Evolutionary conservation across 495 filamentous ascomycete genomes (phyloP).

Genomic region (Bryoglossum gracile): DNA sequence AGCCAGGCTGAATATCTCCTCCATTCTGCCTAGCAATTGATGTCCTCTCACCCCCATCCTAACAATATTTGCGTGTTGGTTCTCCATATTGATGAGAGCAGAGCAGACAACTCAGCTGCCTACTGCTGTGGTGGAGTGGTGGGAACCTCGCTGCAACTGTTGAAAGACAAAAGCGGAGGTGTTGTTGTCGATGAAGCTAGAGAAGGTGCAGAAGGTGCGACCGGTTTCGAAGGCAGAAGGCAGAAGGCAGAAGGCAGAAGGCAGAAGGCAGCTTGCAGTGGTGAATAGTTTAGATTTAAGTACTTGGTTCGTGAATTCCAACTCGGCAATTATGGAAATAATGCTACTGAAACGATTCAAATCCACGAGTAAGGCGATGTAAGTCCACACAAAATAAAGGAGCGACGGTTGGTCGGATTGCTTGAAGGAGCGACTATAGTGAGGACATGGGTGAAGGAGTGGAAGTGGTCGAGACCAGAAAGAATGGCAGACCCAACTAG

Average conservation of each 20-base stretch:
- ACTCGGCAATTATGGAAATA: conserved; percentile 9
- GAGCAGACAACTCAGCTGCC: conserved; percentile 1
- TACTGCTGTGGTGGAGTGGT: background rate
- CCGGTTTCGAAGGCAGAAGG: conserved; percentile 4
- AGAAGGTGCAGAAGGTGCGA: conserved; percentile 11
- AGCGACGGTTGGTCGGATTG: background rate
- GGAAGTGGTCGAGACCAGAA: conserved; percentile 13
- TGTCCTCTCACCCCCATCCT: conserved; percentile 17
- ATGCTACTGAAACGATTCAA: conserved; percentile 14
- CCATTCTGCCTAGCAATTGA: conserved; percentile 14
- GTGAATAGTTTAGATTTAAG: too few species aligned
- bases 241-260: too few species aligned
- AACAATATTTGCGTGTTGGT: conserved; percentile 14
- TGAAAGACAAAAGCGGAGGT: background rate
- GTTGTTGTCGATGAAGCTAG: background rate
- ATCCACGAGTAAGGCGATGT: background rate
- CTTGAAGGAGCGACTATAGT: conserved; percentile 22
- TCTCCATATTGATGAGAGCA: conserved; percentile 12
- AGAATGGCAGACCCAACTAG: conserved; percentile 24
- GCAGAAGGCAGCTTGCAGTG: too few species aligned
- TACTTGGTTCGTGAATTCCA: conserved; percentile 2
- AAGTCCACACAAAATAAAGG: background rate
- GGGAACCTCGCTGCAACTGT: background rate
- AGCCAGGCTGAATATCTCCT: conserved; percentile 14
- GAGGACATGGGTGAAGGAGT: conserved; percentile 18